Conservation (phyloP, 78 protist species). For the Monocercomonoides exilis region DNA sequence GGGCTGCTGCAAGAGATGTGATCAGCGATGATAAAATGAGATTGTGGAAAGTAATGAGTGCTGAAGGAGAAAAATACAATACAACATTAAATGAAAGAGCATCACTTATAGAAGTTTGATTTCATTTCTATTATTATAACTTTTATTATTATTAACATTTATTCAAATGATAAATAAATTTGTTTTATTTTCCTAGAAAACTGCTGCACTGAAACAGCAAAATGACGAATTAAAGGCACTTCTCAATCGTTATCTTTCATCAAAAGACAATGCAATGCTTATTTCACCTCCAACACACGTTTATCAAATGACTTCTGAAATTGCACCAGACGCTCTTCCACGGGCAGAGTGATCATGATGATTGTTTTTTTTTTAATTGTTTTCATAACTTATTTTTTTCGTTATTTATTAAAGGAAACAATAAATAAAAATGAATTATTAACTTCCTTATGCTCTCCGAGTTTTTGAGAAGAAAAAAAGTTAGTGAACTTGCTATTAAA, state of each 20-base stretch:
- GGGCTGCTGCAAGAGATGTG: neutral
- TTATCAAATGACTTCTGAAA: neutral
- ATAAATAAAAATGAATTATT: no score
- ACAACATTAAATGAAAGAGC: neutral
- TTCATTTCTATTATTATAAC: neutral
- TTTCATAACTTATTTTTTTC: no score
- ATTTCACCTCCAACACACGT: neutral
- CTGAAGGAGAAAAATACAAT: neutral
- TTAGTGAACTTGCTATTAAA: no score
- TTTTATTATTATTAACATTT: no score
- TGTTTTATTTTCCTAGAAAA: no score
- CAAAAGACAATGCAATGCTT: neutral
- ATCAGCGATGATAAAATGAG: neutral
- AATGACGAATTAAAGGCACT: neutral
- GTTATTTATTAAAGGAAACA: no score
- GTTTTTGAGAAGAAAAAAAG: no score
- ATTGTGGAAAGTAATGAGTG: neutral
- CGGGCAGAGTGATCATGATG: neutral
- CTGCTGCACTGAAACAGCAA: neutral
- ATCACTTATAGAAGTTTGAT: neutral
- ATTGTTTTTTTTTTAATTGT: neutral
- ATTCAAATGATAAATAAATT: no score
- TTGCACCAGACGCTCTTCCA: neutral
- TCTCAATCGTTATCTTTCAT: neutral
- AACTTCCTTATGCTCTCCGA: no score